A percentile compares a stretch with the other conserved stretches of the same genome.
These are phyloP conservation scores for Zea luxurians DNA, from an alignment of 176 grass and related monocot genomes.

Conservation along the genomic window DNA sequence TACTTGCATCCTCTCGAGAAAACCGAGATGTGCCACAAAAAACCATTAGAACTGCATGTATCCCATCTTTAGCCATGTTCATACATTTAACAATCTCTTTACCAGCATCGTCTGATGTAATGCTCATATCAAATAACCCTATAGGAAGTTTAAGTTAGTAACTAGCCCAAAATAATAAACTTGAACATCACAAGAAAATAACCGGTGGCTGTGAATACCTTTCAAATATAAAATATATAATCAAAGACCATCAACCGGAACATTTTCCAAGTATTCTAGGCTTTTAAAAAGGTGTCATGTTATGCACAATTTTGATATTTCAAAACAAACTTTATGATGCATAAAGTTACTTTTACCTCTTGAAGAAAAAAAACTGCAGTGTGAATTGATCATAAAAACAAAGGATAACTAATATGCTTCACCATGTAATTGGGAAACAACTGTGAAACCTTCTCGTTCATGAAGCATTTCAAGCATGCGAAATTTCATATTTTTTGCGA, in stretches of 20 bases:
- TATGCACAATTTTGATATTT: neutral
- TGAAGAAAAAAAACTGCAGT: neutral
- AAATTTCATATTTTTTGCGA: neutral
- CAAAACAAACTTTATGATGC: neutral
- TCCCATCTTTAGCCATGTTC: conserved; percentile 84
- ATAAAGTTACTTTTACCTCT: neutral
- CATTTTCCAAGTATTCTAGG: neutral
- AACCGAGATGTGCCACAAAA: conserved; percentile 66
- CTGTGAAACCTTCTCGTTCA: neutral
- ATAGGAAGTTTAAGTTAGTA: conserved; percentile 30
- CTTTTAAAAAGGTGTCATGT: neutral
- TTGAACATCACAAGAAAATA: conserved; percentile 1
- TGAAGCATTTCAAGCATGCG: neutral
- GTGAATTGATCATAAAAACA: neutral
- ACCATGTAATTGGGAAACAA: neutral
- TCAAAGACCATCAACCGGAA: neutral
- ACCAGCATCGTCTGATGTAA: conserved; percentile 49
- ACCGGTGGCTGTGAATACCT: neutral
- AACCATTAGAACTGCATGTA: conserved; percentile 82
- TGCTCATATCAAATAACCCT: conserved; percentile 65
- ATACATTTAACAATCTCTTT: conserved; percentile 80
- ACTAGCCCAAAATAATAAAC: conserved; percentile 10
- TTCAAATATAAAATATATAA: neutral
- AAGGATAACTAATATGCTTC: neutral
- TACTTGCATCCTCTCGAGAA: conserved; percentile 61